Percentiles rank a stretch among this genome's conserved stretches.
Conservation (phyloP, 2,329 filamentous ascomycete species). For the Coniella vitis region DNA sequence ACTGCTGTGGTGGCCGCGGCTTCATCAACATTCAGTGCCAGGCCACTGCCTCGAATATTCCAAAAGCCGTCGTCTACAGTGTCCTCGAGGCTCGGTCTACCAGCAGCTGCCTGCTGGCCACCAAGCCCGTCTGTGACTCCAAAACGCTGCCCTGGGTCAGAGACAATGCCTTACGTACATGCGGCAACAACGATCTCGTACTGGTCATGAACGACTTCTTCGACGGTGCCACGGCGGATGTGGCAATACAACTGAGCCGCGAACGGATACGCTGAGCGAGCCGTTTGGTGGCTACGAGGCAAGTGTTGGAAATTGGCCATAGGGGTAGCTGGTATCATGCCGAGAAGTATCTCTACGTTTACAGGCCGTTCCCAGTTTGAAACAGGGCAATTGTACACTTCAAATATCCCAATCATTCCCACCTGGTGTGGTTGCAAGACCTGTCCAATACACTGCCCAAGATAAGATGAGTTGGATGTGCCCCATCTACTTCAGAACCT, state of each 20-base stretch:
- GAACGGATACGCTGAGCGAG: constrained; percentile 25
- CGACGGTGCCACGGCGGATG: constrained; percentile 41
- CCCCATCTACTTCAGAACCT: too few species aligned
- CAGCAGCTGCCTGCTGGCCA: constrained; percentile 38
- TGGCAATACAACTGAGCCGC: constrained; percentile 33
- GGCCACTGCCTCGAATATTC: constrained; percentile 43
- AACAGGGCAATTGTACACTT: too few species aligned
- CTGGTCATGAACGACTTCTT: constrained; percentile 47
- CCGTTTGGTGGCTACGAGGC: not conserved
- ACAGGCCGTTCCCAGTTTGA: too few species aligned
- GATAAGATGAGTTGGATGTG: too few species aligned
- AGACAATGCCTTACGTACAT: constrained; percentile 31
- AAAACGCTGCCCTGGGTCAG: constrained; percentile 41
- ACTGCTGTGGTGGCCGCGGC: constrained; percentile 26
- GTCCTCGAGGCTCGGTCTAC: constrained; percentile 36
- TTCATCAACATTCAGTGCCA: constrained; percentile 42
- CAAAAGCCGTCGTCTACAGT: constrained; percentile 38
- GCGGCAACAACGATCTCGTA: constrained; percentile 33
- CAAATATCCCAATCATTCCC: too few species aligned
- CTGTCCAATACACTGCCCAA: too few species aligned
- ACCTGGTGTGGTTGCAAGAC: too few species aligned
- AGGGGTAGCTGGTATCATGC: not conserved
- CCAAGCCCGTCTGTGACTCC: constrained; percentile 41
- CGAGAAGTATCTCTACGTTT: too few species aligned
- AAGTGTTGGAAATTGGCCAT: not conserved